These are phyloP conservation scores for Debaryomyces nepalensis DNA, from an alignment of 1,139 yeast genomes.

Conservation along the genomic window DNA sequence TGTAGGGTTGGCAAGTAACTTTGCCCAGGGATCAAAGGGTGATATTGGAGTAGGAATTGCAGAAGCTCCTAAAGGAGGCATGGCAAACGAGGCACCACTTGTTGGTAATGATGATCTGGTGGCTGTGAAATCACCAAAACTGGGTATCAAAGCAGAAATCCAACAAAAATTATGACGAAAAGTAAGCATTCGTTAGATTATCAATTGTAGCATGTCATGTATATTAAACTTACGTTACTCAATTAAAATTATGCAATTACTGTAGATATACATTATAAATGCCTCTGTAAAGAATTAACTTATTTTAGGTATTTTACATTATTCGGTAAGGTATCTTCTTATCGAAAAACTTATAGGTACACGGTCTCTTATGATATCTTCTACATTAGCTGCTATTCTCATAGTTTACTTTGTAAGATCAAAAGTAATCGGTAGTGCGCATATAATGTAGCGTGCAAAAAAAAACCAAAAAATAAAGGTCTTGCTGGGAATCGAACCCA, in stretches of 20 bases:
- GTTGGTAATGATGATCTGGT: slow-evolving; percentile 49
- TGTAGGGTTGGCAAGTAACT: slow-evolving; percentile 45
- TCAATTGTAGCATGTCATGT: slow-evolving; percentile 5
- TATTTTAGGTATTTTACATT: too few relatives aligned
- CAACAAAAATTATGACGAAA: slow-evolving; percentile 1
- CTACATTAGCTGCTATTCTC: too few relatives aligned
- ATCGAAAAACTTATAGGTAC: too few relatives aligned
- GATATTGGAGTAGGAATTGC: slow-evolving; percentile 47
- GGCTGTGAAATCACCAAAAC: slow-evolving; percentile 19
- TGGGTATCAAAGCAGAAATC: not conserved
- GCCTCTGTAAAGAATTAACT: too few relatives aligned
- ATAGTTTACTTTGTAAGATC: too few relatives aligned
- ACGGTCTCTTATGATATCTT: too few relatives aligned
- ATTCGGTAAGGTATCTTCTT: too few relatives aligned
- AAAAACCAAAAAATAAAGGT: slow-evolving; percentile 25
- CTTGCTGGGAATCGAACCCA: slow-evolving; percentile 45
- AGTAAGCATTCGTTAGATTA: not conserved
- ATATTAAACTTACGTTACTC: slow-evolving; percentile 10
- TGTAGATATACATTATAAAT: too few relatives aligned
- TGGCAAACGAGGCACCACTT: slow-evolving; percentile 52
- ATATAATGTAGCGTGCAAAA: slow-evolving; percentile 16
- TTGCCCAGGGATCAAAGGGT: slow-evolving; percentile 49
- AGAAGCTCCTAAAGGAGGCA: slow-evolving; percentile 57
- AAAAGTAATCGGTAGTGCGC: too few relatives aligned
- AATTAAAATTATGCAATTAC: not conserved